Evolutionary conservation across 148 eudicot genomes (phyloP).

Genomic region (Cornus florida): DNA sequence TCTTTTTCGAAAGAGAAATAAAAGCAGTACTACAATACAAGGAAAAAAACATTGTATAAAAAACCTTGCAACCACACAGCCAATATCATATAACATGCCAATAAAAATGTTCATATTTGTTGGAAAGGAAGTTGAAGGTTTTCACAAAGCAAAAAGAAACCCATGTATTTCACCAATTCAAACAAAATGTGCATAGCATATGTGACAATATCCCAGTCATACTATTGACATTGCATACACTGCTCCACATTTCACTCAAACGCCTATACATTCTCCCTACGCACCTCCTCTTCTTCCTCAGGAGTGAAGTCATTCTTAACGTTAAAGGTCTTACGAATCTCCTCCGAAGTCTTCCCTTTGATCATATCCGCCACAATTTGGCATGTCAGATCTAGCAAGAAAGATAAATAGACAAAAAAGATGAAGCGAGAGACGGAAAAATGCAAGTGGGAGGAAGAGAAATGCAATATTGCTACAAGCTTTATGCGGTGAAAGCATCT

Average conservation of each 20-base stretch:
- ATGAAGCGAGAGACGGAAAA: too few species aligned
- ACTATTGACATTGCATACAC: background rate
- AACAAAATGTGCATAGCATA: background rate
- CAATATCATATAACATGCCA: background rate
- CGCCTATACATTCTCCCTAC: slow-evolving; percentile 53
- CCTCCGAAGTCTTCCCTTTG: slow-evolving; percentile 43
- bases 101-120: background rate
- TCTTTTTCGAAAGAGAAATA: too few species aligned
- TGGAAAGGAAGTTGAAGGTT: background rate
- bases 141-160: background rate
- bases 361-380: slow-evolving; percentile 52
- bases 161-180: background rate
- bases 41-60: too few species aligned
- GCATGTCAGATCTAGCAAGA: slow-evolving; percentile 33
- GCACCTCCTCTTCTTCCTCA: slow-evolving; percentile 37
- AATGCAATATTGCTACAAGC: too few species aligned
- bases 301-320: too few species aligned
- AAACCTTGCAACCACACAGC: too few species aligned
- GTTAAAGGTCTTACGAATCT: too few species aligned
- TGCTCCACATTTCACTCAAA: slow-evolving; percentile 26
- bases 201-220: background rate
- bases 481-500: too few species aligned
- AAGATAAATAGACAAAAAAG: too few species aligned
- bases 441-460: too few species aligned
- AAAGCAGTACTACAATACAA: too few species aligned